A percentile compares a stretch with the other conserved stretches of the same genome.
These are phyloP conservation scores for Albugo laibachii DNA, from an alignment of 352 stramenopile genomes.

Conservation along the genomic window DNA sequence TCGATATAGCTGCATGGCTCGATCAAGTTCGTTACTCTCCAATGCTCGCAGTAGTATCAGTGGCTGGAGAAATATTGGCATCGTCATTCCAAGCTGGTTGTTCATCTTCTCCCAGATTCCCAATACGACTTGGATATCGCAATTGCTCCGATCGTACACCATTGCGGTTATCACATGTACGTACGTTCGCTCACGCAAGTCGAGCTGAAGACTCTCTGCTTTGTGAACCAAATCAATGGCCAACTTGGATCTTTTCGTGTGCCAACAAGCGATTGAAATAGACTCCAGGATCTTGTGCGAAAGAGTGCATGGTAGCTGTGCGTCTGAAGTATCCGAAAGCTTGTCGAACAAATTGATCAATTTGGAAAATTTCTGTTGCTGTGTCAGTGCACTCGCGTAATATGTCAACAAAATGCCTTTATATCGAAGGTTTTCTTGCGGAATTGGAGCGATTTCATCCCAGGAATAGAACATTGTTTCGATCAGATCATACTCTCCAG, in stretches of 20 bases:
- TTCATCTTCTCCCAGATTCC: conserved; percentile 33
- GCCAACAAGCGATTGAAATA: conserved; percentile 27
- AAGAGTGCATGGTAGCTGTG: conserved; percentile 1
- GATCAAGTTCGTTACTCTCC: conserved; percentile 23
- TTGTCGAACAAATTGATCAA: conserved; percentile 24
- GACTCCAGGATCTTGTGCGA: conserved; percentile 22
- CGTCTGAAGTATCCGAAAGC: conserved; percentile 5
- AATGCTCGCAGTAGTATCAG: conserved; percentile 36
- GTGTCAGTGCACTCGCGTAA: conserved; percentile 27
- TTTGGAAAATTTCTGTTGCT: conserved; percentile 26
- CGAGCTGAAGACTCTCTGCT: conserved; percentile 13
- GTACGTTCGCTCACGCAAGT: conserved; percentile 12
- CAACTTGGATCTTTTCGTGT: conserved; percentile 15
- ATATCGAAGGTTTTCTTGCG: conserved; percentile 18
- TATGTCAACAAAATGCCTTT: conserved; percentile 24
- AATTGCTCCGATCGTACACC: conserved; percentile 24
- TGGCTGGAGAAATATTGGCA: conserved; percentile 33
- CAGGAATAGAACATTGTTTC: conserved; percentile 27
- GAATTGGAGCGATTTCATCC: conserved; percentile 31
- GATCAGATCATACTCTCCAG: conserved; percentile 16
- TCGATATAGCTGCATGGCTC: conserved; percentile 43
- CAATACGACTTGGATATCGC: conserved; percentile 26
- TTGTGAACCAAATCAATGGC: conserved; percentile 17
- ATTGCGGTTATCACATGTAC: conserved; percentile 37
- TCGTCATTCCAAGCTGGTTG: conserved; percentile 11